A percentile compares a stretch with the other conserved stretches of the same genome.
These are phyloP conservation scores for Apophysomyces variabilis DNA, from an alignment of 371 early-diverging fungal genomes.

Conservation along the genomic window DNA sequence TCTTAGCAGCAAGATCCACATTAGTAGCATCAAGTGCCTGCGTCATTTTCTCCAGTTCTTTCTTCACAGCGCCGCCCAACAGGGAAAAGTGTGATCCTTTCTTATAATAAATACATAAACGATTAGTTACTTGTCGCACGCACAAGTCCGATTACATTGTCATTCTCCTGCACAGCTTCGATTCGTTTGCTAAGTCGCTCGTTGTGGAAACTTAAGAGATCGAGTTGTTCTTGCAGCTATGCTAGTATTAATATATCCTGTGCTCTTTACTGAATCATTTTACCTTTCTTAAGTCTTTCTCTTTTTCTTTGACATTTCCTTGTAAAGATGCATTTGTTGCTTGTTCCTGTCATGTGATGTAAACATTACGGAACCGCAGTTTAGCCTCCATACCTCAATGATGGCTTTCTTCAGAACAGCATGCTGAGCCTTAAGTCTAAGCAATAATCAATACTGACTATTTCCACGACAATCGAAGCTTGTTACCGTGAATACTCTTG, in stretches of 20 bases:
- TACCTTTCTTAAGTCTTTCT: slow-evolving; percentile 70
- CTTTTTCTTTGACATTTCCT: slow-evolving; percentile 67
- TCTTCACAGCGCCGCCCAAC: slow-evolving; percentile 63
- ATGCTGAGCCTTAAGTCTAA: slow-evolving; percentile 68
- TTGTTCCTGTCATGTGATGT: slow-evolving; percentile 55
- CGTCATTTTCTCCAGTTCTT: slow-evolving; percentile 62
- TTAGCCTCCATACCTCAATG: slow-evolving; percentile 48
- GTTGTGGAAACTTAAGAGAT: slow-evolving; percentile 67
- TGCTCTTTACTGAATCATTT: background rate
- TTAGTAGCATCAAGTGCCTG: slow-evolving; percentile 58
- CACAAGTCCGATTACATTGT: slow-evolving; percentile 34
- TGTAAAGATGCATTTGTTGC: slow-evolving; percentile 58
- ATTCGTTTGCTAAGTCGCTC: slow-evolving; percentile 71
- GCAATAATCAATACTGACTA: background rate
- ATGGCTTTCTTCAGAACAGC: slow-evolving; percentile 67
- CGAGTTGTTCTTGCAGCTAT: slow-evolving; percentile 62
- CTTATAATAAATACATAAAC: slow-evolving; percentile 17
- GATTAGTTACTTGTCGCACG: background rate
- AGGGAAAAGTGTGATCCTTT: slow-evolving; percentile 55
- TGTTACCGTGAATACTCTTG: slow-evolving; percentile 65
- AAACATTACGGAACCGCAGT: background rate
- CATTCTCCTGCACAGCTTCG: slow-evolving; percentile 60
- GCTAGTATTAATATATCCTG: background rate
- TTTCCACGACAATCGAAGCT: background rate
- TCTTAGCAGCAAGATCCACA: slow-evolving; percentile 59